Conservation (phyloP, 2,329 filamentous ascomycete genomes). For the Nectriaceae sp. region DNA sequence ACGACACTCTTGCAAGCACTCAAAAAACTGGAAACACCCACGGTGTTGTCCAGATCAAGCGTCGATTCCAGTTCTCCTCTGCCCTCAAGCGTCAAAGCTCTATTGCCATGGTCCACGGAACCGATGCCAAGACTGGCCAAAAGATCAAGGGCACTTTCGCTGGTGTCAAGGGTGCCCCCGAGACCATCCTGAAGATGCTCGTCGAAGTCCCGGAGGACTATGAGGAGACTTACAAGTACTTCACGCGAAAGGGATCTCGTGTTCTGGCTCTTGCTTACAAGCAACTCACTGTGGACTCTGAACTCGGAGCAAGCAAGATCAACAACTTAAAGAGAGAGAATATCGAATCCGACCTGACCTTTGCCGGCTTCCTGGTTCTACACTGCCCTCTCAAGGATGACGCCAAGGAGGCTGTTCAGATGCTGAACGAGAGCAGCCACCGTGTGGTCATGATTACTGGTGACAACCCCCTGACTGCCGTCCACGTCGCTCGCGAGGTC, state of each 20-base stretch:
- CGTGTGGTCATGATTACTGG: constrained; percentile 99
- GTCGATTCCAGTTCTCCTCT: constrained; percentile 97
- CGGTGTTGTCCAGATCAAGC: constrained; percentile 89
- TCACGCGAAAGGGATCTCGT: constrained; percentile 91
- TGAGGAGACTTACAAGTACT: constrained; percentile 98
- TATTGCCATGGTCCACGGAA: constrained; percentile 77
- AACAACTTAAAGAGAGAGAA: constrained; percentile 94
- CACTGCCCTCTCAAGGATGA: constrained; percentile 97
- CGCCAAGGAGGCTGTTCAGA: constrained; percentile 88
- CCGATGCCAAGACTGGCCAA: constrained; percentile 71
- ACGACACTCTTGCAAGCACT: constrained; percentile 76
- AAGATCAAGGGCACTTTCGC: constrained; percentile 86
- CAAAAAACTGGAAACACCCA: constrained; percentile 37
- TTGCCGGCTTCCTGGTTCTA: constrained; percentile 93
- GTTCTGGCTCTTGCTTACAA: constrained; percentile 94
- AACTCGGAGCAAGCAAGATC: constrained; percentile 81
- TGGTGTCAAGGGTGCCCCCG: constrained; percentile 93
- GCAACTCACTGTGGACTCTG: constrained; percentile 77
- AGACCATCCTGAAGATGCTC: constrained; percentile 95
- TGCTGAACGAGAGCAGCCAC: constrained; percentile 98
- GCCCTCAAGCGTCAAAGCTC: constrained; percentile 95
- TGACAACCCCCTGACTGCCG: constrained; percentile 94
- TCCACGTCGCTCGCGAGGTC: constrained; percentile 92
- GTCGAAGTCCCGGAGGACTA: constrained; percentile 81
- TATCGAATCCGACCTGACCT: constrained; percentile 80